Evolutionary conservation across 768 basidiomycete genomes (phyloP), one percentile per base, ranked within the genome.

Genomic region (Rhodotorula sphaerocarpa): DNA sequence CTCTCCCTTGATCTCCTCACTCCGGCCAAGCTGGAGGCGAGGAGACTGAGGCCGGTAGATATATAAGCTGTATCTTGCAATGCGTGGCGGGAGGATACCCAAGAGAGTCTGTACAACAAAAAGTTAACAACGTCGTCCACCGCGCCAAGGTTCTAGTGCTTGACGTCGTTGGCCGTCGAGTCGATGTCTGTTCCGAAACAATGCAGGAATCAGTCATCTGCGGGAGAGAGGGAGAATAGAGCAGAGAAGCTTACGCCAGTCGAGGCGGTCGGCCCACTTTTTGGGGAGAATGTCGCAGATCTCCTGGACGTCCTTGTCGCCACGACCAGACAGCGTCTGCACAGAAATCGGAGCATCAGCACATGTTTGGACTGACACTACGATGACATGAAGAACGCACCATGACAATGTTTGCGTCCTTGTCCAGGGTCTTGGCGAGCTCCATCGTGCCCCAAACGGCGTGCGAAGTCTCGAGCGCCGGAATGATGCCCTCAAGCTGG

Each of bases 401-500:
- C 62, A 97, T 84, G 51, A 97, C 90, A 41, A 99, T 77, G 75
- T 96, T 87, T 45, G 83, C 77, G 61, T 91, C 89, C 72, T 86
- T 87, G 0, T 88, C 80, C 71, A 97, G 73, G 0, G 84, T 85
- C 77, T 86, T 88, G 3, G 93, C 95, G 28, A 90, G 77, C 46
- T 85, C 80, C 46, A 95, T 81, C 28, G 86, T 90, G 59, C 86
- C 85, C 91, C 92, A 97, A 72, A 99, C 82, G 27, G 91, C 95
- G 76, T 97, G 95, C 12, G 90, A 86, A 5, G 90, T 92, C 75
- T 97, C 95, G 59, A 97, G 78, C 36, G 93, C 93, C 42, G 95
- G 95, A 70, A 99, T 97, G 71, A 99, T 97, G 23, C 95, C 95
- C 77, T 99, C 93, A 25, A 84, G 77, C 75, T 97, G 90, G 1